A percentile compares a stretch with the other conserved stretches of the same genome.
phyloP scores from a whole-genome alignment of 2,329 filamentous ascomycete genomes.

The Apiospora malaysiana region DNA sequence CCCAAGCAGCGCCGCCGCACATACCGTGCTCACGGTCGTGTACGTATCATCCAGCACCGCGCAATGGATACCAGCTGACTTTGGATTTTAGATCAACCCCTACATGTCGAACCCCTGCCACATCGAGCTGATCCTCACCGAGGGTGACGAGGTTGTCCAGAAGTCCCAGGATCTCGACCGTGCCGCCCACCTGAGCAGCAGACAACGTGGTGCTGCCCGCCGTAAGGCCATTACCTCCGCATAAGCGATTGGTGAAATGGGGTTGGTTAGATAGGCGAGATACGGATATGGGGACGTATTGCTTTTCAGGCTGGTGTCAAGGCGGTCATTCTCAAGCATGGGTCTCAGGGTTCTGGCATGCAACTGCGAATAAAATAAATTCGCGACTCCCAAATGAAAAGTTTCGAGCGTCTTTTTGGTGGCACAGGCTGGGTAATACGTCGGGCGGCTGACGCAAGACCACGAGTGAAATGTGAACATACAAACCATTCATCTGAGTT shows the following conservation, averaged over 20 bases:
- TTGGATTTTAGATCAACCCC: slow-evolving; percentile 83
- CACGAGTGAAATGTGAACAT: slow-evolving; percentile 20
- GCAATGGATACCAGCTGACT: slow-evolving; percentile 21
- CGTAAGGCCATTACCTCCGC: slow-evolving; percentile 70
- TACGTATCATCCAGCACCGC: slow-evolving; percentile 61
- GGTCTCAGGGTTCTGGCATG: slow-evolving; percentile 42
- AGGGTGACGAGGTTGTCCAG: slow-evolving; percentile 93
- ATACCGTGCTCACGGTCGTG: slow-evolving; percentile 99
- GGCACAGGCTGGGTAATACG: slow-evolving; percentile 21
- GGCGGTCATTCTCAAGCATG: slow-evolving; percentile 44
- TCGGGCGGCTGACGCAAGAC: slow-evolving; percentile 10
- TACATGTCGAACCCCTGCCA: slow-evolving; percentile 99
- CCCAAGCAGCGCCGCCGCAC: slow-evolving; percentile 99
- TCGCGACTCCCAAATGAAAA: slow-evolving; percentile 40
- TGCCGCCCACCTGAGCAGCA: slow-evolving; percentile 78
- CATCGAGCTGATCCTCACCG: slow-evolving; percentile 99
- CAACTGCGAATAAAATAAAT: slow-evolving; percentile 36
- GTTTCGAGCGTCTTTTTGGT: slow-evolving; percentile 31
- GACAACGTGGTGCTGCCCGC: slow-evolving; percentile 82
- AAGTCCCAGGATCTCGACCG: slow-evolving; percentile 78
- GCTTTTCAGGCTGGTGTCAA: slow-evolving; percentile 45
- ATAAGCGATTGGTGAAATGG: slow-evolving; percentile 47
- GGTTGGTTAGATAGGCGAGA: slow-evolving; percentile 37
- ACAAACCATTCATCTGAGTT: slow-evolving; percentile 10
- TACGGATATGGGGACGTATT: slow-evolving; percentile 39